Conservation (phyloP, 352 stramenopile genomes). For the Pythium coloratum region DNA sequence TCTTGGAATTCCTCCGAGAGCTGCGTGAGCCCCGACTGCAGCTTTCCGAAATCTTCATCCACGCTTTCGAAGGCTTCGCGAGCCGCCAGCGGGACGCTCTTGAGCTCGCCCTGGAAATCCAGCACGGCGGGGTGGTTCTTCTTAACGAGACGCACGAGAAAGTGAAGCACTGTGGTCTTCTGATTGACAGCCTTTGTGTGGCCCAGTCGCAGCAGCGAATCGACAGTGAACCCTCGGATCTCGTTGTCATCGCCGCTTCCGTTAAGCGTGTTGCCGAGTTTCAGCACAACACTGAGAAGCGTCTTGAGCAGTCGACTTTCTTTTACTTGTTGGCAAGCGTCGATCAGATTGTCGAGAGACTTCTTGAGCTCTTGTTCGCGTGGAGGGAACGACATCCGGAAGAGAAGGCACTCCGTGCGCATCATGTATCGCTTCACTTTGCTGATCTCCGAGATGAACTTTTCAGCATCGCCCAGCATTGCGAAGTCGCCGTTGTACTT, state of each 20-base stretch:
- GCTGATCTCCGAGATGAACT: slow-evolving; percentile 88
- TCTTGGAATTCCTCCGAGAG: slow-evolving; percentile 48
- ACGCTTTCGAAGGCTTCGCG: slow-evolving; percentile 76
- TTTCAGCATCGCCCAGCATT: slow-evolving; percentile 78
- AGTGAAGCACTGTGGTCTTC: slow-evolving; percentile 98
- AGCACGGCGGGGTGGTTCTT: slow-evolving; percentile 93
- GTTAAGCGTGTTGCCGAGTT: slow-evolving; percentile 96
- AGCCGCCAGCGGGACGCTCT: slow-evolving; percentile 80
- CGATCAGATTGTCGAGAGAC: slow-evolving; percentile 83
- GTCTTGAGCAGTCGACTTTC: slow-evolving; percentile 92
- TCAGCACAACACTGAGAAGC: slow-evolving; percentile 96
- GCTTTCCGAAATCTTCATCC: slow-evolving; percentile 59
- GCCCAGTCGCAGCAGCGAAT: slow-evolving; percentile 91
- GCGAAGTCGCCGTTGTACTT: slow-evolving; percentile 73
- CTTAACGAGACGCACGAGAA: slow-evolving; percentile 95
- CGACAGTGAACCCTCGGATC: slow-evolving; percentile 95
- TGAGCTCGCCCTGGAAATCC: slow-evolving; percentile 91
- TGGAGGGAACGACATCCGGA: slow-evolving; percentile 69
- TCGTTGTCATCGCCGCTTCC: slow-evolving; percentile 84
- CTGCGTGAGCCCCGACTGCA: slow-evolving; percentile 50
- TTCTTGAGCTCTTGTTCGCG: slow-evolving; percentile 80
- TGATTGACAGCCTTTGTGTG: slow-evolving; percentile 97
- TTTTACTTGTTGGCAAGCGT: slow-evolving; percentile 93
- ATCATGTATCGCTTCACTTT: slow-evolving; percentile 70
- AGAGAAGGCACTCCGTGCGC: slow-evolving; percentile 82